phyloP scores from a whole-genome alignment of 164 flowering plant genomes.

The Vitis amurensis region DNA sequence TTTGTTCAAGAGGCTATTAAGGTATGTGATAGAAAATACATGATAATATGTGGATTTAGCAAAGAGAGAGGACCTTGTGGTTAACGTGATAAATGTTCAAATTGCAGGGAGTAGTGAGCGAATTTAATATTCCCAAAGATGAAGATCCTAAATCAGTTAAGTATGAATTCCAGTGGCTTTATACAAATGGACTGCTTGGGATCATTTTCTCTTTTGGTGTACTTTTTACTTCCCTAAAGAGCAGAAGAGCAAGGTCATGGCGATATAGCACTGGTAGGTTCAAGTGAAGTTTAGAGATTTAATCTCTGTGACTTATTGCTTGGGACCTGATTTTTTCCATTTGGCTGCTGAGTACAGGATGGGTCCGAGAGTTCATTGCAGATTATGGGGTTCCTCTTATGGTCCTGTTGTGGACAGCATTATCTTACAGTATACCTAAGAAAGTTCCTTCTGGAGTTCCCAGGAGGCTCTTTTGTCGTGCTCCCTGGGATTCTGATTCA shows the following conservation, averaged over 20 bases:
- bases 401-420: conserved; percentile 40
- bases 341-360: conserved; percentile 14
- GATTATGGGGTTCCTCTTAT: conserved; percentile 49
- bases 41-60: not conserved
- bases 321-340: not conserved
- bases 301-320: not conserved
- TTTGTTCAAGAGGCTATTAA: conserved; percentile 58
- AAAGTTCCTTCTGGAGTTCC: conserved; percentile 40
- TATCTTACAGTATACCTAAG: conserved; percentile 27
- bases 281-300: not conserved
- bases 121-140: conserved; percentile 42
- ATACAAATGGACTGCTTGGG: conserved; percentile 57
- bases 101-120: conserved; percentile 52
- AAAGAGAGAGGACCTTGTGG: not conserved
- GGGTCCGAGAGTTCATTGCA: conserved; percentile 34
- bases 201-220: conserved; percentile 54
- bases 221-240: conserved; percentile 45
- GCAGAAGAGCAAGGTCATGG: conserved; percentile 64
- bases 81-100: not conserved
- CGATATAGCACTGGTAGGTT: conserved; percentile 52
- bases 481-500: conserved; percentile 27
- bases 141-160: conserved; percentile 29
- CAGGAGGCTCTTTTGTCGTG: conserved; percentile 33
- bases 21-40: conserved; percentile 19
- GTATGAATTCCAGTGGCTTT: conserved; percentile 51